phyloP scores from a whole-genome alignment of 352 stramenopile genomes.

The Phytophthora aleatoria region DNA sequence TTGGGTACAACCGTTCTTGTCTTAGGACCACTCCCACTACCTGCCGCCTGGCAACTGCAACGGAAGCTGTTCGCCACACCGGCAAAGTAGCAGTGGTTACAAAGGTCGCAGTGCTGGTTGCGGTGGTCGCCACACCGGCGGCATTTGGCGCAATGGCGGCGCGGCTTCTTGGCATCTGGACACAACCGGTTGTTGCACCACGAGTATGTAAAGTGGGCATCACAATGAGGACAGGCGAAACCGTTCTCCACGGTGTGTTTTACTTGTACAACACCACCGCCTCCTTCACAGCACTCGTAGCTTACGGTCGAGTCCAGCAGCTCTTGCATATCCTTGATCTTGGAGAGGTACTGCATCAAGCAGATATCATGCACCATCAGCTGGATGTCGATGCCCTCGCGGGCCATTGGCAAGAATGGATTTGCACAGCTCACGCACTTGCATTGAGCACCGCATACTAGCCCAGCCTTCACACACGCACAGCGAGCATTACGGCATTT shows the following conservation, averaged over 20 bases:
- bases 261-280: conserved; percentile 57
- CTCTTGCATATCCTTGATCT: conserved; percentile 86
- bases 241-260: conserved; percentile 69
- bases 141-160: conserved; percentile 82
- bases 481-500: conserved; percentile 86
- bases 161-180: conserved; percentile 76
- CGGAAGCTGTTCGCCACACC: conserved; percentile 85
- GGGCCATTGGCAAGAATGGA: conserved; percentile 76
- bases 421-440: conserved; percentile 83
- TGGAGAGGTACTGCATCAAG: conserved; percentile 84
- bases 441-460: conserved; percentile 80
- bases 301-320: conserved; percentile 70
- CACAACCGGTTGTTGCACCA: conserved; percentile 83
- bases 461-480: conserved; percentile 77
- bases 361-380: conserved; percentile 75
- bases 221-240: conserved; percentile 63
- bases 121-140: conserved; percentile 78
- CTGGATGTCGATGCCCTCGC: conserved; percentile 69
- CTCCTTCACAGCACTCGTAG: conserved; percentile 68
- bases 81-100: conserved; percentile 87
- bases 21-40: conserved; percentile 43
- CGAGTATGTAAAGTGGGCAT: conserved; percentile 74
- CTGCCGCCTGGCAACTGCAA: conserved; percentile 67
- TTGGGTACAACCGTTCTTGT: conserved; percentile 57
- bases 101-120: conserved; percentile 83